A percentile compares a stretch with the other conserved stretches of the same genome.
Evolutionary conservation across 2,329 filamentous ascomycete species (phyloP).

Genomic region (Calonectria pseudoreteaudii): DNA sequence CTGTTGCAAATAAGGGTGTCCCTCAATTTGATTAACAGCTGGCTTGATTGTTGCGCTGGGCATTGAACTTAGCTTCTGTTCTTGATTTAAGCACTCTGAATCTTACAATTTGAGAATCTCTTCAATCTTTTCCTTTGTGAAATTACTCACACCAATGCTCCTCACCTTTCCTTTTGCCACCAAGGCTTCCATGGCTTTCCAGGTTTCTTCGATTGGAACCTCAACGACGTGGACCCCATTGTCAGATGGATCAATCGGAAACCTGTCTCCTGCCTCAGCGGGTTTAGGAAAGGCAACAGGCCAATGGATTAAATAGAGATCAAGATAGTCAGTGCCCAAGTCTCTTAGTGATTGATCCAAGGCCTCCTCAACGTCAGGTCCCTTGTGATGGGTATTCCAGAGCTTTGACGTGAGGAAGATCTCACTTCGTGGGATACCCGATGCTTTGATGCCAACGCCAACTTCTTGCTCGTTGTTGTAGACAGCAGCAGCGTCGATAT

Average conservation of each 20-base stretch:
- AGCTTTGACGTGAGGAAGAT: slow-evolving; percentile 67
- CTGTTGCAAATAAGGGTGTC: slow-evolving; percentile 66
- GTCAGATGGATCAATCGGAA: slow-evolving; percentile 52
- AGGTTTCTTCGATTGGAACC: slow-evolving; percentile 62
- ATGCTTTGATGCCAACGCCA: slow-evolving; percentile 49
- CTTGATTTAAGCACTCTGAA: not conserved
- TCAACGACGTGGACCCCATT: slow-evolving; percentile 50
- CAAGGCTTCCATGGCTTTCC: slow-evolving; percentile 58
- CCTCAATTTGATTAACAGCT: slow-evolving; percentile 61
- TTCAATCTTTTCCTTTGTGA: slow-evolving; percentile 55
- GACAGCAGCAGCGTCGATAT: slow-evolving; percentile 59
- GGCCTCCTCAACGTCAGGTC: slow-evolving; percentile 57
- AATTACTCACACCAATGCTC: slow-evolving; percentile 65
- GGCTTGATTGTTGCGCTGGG: slow-evolving; percentile 62
- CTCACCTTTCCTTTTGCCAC: slow-evolving; percentile 52
- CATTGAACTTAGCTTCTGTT: not conserved
- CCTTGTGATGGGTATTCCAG: slow-evolving; percentile 66
- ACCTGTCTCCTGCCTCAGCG: slow-evolving; percentile 51
- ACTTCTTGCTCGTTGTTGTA: slow-evolving; percentile 58
- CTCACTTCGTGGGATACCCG: slow-evolving; percentile 49
- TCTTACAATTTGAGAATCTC: slow-evolving; percentile 43
- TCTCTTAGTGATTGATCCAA: slow-evolving; percentile 59
- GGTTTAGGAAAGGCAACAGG: slow-evolving; percentile 57
- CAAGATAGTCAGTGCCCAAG: slow-evolving; percentile 62
- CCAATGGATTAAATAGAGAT: slow-evolving; percentile 63